Conservation (phyloP, 176 grass and related monocot genomes). For the Musa beccarii region DNA sequence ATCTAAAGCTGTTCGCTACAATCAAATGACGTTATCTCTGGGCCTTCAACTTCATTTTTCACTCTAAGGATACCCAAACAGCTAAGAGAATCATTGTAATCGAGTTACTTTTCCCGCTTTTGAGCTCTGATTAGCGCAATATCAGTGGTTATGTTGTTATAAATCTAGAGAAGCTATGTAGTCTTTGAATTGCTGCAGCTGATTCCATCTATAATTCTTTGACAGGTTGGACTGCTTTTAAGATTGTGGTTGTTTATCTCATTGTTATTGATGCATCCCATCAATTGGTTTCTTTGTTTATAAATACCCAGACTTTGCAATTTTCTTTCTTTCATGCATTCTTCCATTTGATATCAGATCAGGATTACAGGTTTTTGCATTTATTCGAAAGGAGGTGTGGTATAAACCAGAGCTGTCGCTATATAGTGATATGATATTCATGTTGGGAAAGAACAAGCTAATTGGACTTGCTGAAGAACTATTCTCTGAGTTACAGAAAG, state of each 20-base stretch:
- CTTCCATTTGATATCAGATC: slow-evolving; percentile 2
- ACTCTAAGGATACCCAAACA: background rate
- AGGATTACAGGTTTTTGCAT: slow-evolving; percentile 27
- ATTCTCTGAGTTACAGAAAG: slow-evolving; percentile 15
- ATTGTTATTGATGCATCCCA: background rate
- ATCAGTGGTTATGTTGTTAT: background rate
- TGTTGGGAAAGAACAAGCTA: slow-evolving; percentile 23
- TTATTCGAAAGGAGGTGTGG: slow-evolving; percentile 21
- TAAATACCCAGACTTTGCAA: background rate
- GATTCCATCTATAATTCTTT: background rate
- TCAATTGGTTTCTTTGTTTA: background rate
- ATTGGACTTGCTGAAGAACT: slow-evolving; percentile 19
- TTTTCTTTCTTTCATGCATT: background rate
- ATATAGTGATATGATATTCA: slow-evolving; percentile 24
- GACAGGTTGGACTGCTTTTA: background rate
- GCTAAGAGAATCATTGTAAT: background rate
- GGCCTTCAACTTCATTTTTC: background rate
- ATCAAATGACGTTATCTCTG: background rate
- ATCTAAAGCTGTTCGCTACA: background rate
- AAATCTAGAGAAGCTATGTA: background rate
- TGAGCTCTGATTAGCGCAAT: background rate
- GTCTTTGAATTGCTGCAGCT: background rate
- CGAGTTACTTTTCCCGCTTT: background rate
- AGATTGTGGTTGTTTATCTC: background rate
- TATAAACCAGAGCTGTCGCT: slow-evolving; percentile 24